These are phyloP conservation scores for Botrytis paeoniae DNA, from an alignment of 2,329 filamentous ascomycete species.

Conservation along the genomic window DNA sequence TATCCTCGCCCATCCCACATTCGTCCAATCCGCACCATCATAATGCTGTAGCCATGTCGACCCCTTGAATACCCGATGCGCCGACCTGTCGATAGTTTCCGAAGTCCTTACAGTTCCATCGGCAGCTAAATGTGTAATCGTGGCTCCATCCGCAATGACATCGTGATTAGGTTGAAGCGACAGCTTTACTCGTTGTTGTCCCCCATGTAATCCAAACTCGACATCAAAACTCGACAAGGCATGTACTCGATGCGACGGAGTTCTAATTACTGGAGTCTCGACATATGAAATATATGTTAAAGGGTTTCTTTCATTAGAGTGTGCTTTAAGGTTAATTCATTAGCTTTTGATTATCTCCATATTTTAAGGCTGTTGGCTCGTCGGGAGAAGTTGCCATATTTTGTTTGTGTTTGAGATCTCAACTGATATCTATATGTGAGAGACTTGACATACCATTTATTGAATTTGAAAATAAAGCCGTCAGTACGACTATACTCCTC, in stretches of 20 bases:
- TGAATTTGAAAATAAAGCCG: slow-evolving; percentile 26
- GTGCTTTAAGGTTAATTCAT: slow-evolving; percentile 46
- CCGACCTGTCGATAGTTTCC: slow-evolving; percentile 68
- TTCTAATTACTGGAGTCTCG: slow-evolving; percentile 73
- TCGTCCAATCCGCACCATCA: slow-evolving; percentile 65
- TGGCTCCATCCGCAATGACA: slow-evolving; percentile 73
- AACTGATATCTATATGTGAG: neutral
- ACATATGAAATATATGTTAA: slow-evolving; percentile 71
- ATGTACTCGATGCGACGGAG: slow-evolving; percentile 74
- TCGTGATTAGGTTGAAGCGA: slow-evolving; percentile 88
- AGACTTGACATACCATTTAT: slow-evolving; percentile 9
- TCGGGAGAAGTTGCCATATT: neutral
- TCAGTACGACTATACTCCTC: slow-evolving; percentile 29
- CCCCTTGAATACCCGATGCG: slow-evolving; percentile 83
- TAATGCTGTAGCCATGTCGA: slow-evolving; percentile 65
- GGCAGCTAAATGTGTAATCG: slow-evolving; percentile 65
- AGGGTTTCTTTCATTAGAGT: slow-evolving; percentile 73
- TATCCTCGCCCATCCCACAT: slow-evolving; percentile 84
- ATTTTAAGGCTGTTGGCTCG: slow-evolving; percentile 6
- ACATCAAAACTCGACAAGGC: slow-evolving; percentile 82
- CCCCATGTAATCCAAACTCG: slow-evolving; percentile 69
- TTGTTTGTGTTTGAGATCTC: neutral
- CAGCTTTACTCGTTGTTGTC: slow-evolving; percentile 69
- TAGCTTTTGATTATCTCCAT: slow-evolving; percentile 13
- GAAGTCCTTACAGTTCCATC: slow-evolving; percentile 66